Evolutionary conservation across 495 filamentous ascomycete species (phyloP).

Genomic region (Margaritispora aquatica): DNA sequence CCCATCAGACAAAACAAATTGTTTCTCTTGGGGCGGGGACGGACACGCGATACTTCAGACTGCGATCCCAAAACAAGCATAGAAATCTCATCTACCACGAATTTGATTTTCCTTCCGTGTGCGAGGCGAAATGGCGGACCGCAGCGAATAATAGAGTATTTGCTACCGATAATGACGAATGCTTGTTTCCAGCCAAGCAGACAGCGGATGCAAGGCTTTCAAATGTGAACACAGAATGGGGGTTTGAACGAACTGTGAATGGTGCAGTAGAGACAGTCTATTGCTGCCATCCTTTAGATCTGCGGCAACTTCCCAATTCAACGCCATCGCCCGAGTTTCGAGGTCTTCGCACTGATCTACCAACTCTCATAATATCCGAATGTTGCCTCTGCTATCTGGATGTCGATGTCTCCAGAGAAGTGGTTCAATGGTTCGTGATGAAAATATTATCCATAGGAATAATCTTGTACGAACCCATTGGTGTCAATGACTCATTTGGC

Average conservation of each 20-base stretch:
- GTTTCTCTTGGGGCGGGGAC: constrained; percentile 91
- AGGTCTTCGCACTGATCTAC: constrained; percentile 40
- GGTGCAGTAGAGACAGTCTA: constrained; percentile 42
- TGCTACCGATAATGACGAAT: not conserved
- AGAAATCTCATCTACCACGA: constrained; percentile 74
- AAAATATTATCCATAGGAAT: constrained; percentile 50
- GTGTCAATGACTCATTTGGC: constrained; percentile 79
- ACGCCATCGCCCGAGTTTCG: constrained; percentile 13
- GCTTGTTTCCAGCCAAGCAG: not conserved
- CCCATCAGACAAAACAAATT: constrained; percentile 59
- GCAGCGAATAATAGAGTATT: constrained; percentile 9
- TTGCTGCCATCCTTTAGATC: constrained; percentile 74
- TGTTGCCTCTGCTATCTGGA: constrained; percentile 90
- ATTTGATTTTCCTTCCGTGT: constrained; percentile 79
- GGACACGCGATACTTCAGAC: constrained; percentile 79
- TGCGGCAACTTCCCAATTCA: constrained; percentile 50
- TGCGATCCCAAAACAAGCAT: constrained; percentile 28
- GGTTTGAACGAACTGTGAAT: not conserved
- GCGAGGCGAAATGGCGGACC: constrained; percentile 25
- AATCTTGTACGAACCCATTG: constrained; percentile 84
- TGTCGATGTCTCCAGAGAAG: constrained; percentile 48
- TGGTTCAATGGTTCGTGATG: constrained; percentile 62
- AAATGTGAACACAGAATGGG: constrained; percentile 11
- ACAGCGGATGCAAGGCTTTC: not conserved
- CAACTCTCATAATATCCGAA: constrained; percentile 84